Evolutionary conservation across 2,329 filamentous ascomycete species (phyloP).

Genomic region (Pseudogymnoascus sp.): DNA sequence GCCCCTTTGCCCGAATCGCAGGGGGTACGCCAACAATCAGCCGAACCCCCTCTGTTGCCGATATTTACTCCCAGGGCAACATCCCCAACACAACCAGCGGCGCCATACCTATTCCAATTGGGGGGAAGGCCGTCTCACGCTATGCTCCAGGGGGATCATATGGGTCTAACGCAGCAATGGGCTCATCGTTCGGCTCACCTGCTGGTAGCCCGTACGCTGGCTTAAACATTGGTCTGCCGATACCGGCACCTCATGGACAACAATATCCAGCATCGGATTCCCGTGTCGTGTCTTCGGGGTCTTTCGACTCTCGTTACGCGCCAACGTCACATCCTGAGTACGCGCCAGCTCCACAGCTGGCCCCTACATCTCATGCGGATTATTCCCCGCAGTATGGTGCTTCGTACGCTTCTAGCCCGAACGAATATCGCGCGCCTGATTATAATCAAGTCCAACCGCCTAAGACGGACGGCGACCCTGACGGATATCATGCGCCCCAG

Average conservation of each 20-base stretch:
- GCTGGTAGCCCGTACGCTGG: not conserved
- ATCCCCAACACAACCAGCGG: conserved; percentile 27
- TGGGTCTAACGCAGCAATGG: conserved; percentile 9
- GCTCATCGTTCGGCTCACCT: not conserved
- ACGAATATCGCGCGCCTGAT: not conserved
- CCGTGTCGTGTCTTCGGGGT: not conserved
- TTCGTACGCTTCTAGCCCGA: not conserved
- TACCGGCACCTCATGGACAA: not conserved
- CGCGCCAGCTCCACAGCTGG: not conserved
- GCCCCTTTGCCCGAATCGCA: conserved; percentile 75
- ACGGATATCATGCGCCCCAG: not conserved
- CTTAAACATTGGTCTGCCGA: not conserved
- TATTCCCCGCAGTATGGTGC: not conserved
- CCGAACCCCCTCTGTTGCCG: conserved; percentile 65
- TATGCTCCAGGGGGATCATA: conserved; percentile 26
- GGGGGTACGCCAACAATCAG: conserved; percentile 69
- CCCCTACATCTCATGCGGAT: not conserved
- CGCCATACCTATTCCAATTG: conserved; percentile 11
- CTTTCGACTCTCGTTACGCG: not conserved
- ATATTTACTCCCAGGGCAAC: conserved; percentile 42
- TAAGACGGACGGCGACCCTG: not conserved
- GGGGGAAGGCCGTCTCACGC: conserved; percentile 20
- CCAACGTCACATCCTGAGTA: not conserved
- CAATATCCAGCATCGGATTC: not conserved
- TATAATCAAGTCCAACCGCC: not conserved